Evolutionary conservation across 2,329 filamentous ascomycete species (phyloP), one percentile per base, ranked within the genome.

Genomic region (Colletotrichum australisinense): DNA sequence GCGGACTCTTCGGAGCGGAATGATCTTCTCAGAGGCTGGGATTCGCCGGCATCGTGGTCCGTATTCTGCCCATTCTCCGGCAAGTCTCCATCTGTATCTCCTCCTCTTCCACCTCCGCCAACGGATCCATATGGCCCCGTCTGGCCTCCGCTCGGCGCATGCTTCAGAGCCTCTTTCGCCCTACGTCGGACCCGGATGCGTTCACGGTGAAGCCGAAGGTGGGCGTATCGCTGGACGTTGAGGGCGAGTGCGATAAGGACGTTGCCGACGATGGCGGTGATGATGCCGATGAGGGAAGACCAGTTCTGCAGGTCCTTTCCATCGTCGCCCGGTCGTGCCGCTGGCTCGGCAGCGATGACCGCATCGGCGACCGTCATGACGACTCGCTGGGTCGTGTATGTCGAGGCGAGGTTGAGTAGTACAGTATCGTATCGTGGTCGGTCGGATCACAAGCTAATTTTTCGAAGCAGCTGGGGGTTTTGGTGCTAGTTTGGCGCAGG

Each of bases 201-300:
- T 81, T 95, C 92, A 77, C 92, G 89, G 75, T 94, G 91, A 74
- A 99, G 88, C 69, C 93, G 90, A 70, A 97, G 94, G 80, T 99
- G 97, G 42, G 97, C 96, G 81, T 98, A 98, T 76, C 97, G 92
- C 83, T 99, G 97, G 63, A 97, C 96, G 80, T 99, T 99, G 74
- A 99, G 90, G 14, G 97, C 97, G 75, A 99, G 92, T 1, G 96
- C 97, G 76, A 99, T 98, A 66, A 99, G 89, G 42, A 98, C 87
- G 79, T 99, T 99, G 69, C 97, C 97, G 64, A 93, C 89, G 79
- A 99, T 97, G 63, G 97, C 95, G 3, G 95, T 97, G 67, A 96
- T 84, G 79, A 99, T 98, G 78, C 97, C 97, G 80, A 99, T 98
- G 67, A 98, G 87, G 30, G 95, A 97, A 59, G 95, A 97, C 95